Base-by-base conservation (phyloP, 805 yeast species). In the Lachancea sp. region DNA sequence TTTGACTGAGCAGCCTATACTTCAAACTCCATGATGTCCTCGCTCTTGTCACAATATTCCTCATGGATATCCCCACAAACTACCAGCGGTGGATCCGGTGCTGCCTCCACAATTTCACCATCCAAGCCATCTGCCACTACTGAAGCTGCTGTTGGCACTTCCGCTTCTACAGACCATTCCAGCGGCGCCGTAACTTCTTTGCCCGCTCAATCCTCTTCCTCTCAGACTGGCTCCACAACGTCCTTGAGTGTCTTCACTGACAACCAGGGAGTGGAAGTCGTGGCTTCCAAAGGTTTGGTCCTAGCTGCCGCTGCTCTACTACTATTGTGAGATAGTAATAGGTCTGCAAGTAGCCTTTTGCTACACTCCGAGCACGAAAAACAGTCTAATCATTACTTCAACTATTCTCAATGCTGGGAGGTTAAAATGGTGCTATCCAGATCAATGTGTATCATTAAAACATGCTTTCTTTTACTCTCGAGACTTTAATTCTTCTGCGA, bases 281-380 rank as follows among this genome's bases (percentile, higher is more conserved):
- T 13, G 16, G 38, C n/a, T 12, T 36, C 38, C n/a, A 36, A 36
- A 13, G 84, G 67, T 1, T 77, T 85, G 82, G 83, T 77, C 2
- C 77, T 64, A 55, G 79, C 69, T n/a, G 38, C 38, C 11, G 38
- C 38, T 9, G 38, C 38, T 36, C 20, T 36, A 3, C 9, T 36
- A 13, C 11, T 80, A 70, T 0, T 54, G 54, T 2, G 56, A 48
- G 38, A 74, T 67, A 51, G 77, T 22, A 8, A 22, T 8, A 8
- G 25, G 25, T 22, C 25, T 8, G 13, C n/a, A 29, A 12, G 5
- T 11, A 12, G 13, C 31, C 13, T 3, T 29, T 29, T 11, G 13
- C 5, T 7, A 13, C 15, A 4, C 5, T 13, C 15, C 13, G 13
- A 29, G 31, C 11, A 5, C 11, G 31, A 29, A 29, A 11, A 29